Evolutionary conservation across 371 early-diverging fungal species (phyloP), one percentile per base, ranked within the genome.

Genomic region (Actinomucor elegans): DNA sequence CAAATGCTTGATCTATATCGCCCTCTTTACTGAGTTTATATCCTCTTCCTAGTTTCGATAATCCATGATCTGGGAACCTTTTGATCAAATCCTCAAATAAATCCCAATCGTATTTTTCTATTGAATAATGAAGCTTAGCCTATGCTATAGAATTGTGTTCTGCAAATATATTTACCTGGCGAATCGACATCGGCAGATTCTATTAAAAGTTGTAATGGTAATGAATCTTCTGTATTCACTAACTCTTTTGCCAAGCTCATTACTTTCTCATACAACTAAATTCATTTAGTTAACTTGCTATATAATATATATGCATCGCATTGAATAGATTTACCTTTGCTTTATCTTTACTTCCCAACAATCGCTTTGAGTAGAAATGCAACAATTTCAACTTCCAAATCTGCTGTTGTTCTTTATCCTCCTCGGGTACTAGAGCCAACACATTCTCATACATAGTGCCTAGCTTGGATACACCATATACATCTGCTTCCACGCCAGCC

Each of bases 391-490:
- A 28, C 21, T 73, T 56, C 35, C 71, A 51, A 11, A 21, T 32
- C 12, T 51, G 35, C 14, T 21, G 53, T n/a, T 61, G 42, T 15
- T 57, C 51, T 17, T 43, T 34, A 7, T 52, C 57, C 2, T 44
- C 44, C 17, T 64, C 55, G 7, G 66, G 38, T 26, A 61, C 43
- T n/a, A 65, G 36, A n/a, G 48, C 58, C n/a, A 81, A 48, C 12
- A 79, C 60, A 6, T 50, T 67, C 38, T 71, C 61, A 20, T 77
- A 71, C 47, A 83, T 75, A 3, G 42, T 29, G 36, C 73, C 68
- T 37, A 87, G 52, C 46, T 85, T 75, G 0, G 91, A 89, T 26
- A 74, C 59, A 9, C 63, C 67, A 48, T 74, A 84, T 5, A 89
- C 69, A 31, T 90, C 89, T 0, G 66, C 71, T 36, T 72, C 73